Evolutionary conservation across 352 stramenopile genomes (phyloP), one percentile per base, ranked within the genome.

Genomic region (Bremia lactucae): DNA sequence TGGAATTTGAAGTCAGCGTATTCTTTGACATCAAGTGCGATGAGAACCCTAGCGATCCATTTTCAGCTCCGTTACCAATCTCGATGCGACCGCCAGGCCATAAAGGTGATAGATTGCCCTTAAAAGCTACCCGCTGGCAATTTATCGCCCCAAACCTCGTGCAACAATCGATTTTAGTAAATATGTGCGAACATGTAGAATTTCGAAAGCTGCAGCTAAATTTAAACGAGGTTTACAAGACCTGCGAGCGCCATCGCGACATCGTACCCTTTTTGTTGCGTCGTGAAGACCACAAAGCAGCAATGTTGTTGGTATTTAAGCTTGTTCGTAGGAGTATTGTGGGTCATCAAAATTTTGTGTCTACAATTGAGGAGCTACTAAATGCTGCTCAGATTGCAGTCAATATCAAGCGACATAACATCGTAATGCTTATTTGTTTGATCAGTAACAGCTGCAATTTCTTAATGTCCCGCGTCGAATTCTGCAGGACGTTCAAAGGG

Each of bases 1-100:
- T 86, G 31, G 72, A 85, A 44, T 89, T 86, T 43, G 82, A 75
- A 25, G 79, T 89, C 26, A 78, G 67, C 11, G 42, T 87, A 4
- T 81, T 92, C 58, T 92, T 84, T 46, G 79, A 92, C 42, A 65
- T 87, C 18, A 76, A 66, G 48, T 83, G 72, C 20, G 74, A 79
- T 9, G 38, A 52, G 2, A 68, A 55, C 29, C 56, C 66, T 13
- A 66, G 59, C 24, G 72, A 92, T 16, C 74, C 79, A 21, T 87
- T 92, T 36, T 83, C 75, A 3, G 63, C 74, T 13, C 75, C 78
- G 2, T 42, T 91, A 16, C 78, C 78, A 10, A 71, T 88, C 1
- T 82, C 72, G 0, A 38, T 73, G 6, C 42, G 46, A 5, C 52
- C 68, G 8, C 67, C 76, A n/a, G 40, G 49, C 18, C 35, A 31